phyloP scores from a whole-genome alignment of 805 yeast genomes.

The Metschnikowia hibisci region DNA sequence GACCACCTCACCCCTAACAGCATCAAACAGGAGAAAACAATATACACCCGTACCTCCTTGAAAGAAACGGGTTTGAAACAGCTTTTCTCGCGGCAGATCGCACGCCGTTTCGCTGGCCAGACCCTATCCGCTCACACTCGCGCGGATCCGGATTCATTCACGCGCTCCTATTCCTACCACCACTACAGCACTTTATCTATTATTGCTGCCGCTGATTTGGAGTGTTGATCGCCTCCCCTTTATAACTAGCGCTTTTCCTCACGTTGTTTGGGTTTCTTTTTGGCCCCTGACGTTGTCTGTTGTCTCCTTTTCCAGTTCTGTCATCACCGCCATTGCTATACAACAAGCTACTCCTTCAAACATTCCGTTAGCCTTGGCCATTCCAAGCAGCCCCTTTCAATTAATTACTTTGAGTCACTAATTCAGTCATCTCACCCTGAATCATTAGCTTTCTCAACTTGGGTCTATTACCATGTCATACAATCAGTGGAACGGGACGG shows the following conservation, averaged over 20 bases:
- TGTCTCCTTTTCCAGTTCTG: not conserved
- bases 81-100: not conserved
- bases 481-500: conserved; percentile 2
- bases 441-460: not conserved
- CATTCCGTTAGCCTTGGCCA: no score
- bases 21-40: not conserved
- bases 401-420: no score
- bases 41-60: not conserved
- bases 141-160: conserved; percentile 4
- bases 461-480: not conserved
- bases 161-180: conserved; percentile 4
- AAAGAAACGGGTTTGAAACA: not conserved
- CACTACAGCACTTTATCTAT: not conserved
- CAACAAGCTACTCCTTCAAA: no score
- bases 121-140: conserved; percentile 1
- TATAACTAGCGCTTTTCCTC: not conserved
- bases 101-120: not conserved
- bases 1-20: no score
- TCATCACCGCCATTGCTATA: no score
- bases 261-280: not conserved
- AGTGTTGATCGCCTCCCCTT: conserved; percentile 1
- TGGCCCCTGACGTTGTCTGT: not conserved
- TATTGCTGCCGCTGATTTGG: conserved; percentile 1
- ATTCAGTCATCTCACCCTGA: not conserved
- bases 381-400: no score